Evolutionary conservation across 306 rosid species (phyloP).

Genomic region (Senna tora): DNA sequence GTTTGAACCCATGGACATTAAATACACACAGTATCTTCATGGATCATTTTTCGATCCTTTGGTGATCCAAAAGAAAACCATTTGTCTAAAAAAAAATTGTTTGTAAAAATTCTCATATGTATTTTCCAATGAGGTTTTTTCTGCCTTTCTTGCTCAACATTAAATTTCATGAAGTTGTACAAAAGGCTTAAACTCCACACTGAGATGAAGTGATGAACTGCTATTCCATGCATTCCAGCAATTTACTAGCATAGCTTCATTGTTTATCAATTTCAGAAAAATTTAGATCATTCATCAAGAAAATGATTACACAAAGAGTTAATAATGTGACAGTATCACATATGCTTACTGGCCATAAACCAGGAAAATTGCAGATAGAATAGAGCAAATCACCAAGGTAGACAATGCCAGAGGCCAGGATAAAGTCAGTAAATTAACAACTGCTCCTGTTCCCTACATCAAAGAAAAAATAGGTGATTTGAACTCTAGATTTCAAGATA

Average conservation of each 20-base stretch:
- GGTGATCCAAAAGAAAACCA: background rate
- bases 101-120: constrained; percentile 1
- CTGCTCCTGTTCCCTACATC: constrained; percentile 77
- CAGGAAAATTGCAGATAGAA: constrained; percentile 62
- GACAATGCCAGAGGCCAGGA: constrained; percentile 89
- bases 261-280: constrained; percentile 13
- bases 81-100: constrained; percentile 20
- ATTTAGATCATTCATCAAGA: background rate
- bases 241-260: constrained; percentile 26
- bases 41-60: constrained; percentile 12
- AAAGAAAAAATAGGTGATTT: constrained; percentile 36
- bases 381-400: constrained; percentile 64
- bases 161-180: background rate
- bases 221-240: background rate
- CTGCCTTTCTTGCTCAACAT: constrained; percentile 5
- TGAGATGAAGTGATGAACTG: constrained; percentile 18
- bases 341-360: constrained; percentile 67
- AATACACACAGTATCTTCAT: constrained; percentile 12
- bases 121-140: constrained; percentile 9
- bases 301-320: constrained; percentile 24
- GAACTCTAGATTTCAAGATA: constrained; percentile 28
- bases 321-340: background rate
- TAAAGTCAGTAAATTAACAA: constrained; percentile 65
- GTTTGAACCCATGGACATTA: constrained; percentile 22
- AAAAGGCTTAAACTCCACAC: constrained; percentile 7